Evolutionary conservation across 345 rosid genomes (phyloP).

Genomic region (Nasturtium officinale): DNA sequence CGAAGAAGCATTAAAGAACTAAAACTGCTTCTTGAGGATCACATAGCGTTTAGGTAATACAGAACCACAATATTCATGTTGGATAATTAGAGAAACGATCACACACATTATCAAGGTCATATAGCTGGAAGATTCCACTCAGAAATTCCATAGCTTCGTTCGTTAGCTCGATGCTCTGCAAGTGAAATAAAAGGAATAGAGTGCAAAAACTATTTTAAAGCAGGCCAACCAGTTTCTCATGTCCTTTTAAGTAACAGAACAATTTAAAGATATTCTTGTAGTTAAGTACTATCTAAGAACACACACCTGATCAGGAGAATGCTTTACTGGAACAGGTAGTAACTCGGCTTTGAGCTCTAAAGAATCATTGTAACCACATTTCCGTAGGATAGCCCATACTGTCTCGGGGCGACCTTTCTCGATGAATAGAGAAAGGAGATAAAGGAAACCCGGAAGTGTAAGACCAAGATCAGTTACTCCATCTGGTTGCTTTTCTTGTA

Average conservation of each 20-base stretch:
- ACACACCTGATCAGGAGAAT: slow-evolving; percentile 75
- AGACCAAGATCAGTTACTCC: slow-evolving; percentile 84
- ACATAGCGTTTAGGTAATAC: slow-evolving; percentile 4
- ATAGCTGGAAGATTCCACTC: slow-evolving; percentile 63
- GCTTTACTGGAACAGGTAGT: slow-evolving; percentile 62
- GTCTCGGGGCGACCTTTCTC: slow-evolving; percentile 83
- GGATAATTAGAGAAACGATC: slow-evolving; percentile 14
- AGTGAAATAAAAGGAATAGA: slow-evolving; percentile 23
- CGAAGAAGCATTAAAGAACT: slow-evolving; percentile 28
- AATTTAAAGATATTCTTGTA: slow-evolving; percentile 7
- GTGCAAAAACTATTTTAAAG: not conserved
- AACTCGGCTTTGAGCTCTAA: slow-evolving; percentile 66
- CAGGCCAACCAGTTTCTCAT: slow-evolving; percentile 18
- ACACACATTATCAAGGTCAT: slow-evolving; percentile 71
- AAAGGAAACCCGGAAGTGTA: slow-evolving; percentile 73
- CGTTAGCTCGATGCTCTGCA: slow-evolving; percentile 77
- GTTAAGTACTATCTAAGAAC: not conserved
- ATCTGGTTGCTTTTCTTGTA: slow-evolving; percentile 74
- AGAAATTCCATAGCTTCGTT: slow-evolving; percentile 62
- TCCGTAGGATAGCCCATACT: slow-evolving; percentile 81
- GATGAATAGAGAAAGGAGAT: slow-evolving; percentile 76
- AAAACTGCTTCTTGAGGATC: slow-evolving; percentile 23
- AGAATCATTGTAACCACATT: slow-evolving; percentile 70
- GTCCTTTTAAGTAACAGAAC: not conserved
- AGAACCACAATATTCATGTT: not conserved